Evolutionary conservation across 2,329 filamentous ascomycete genomes (phyloP), one percentile per base, ranked within the genome.

Genomic region (Scytalidium sp.): DNA sequence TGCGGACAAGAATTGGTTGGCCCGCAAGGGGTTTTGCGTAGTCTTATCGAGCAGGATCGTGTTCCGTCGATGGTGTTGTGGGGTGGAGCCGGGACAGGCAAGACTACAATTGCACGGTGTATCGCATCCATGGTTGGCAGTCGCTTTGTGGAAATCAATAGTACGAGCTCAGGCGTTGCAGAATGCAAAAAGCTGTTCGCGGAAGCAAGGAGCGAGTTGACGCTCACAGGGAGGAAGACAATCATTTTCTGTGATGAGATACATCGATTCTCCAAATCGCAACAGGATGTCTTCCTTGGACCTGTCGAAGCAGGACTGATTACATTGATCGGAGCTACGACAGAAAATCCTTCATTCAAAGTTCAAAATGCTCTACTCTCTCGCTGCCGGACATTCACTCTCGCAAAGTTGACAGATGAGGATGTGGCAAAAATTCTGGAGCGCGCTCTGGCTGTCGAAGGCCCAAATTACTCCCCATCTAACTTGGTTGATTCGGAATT

Each of bases 51-150:
- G 62, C 80, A 87, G 51, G 86, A 94, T 61, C 81, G 87, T 4
- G 84, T 97, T 25, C 93, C 94, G 0, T 96, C 90, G 13, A 96
- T 99, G 90, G 91, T 99, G 39, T 75, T 99, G 13, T 99, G 94
- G 89, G 89, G 89, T 25, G 81, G 80, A 1, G 84, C 88, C 0
- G 89, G 89, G 19, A 92, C 88, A 1, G 89, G 89, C 55, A 94
- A 94, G 74, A 94, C 89, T 2, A 94, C 94, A 1, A 97, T 99
- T 59, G 94, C 94, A 19, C 78, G 94, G 3, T 89, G 96, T 44
- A 90, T 99, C 52, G 90, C 94, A 3, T 83, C 84, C 15, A 86
- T 85, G 64, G 90, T 90, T 1, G 90, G 87, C 8, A 87, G 86
- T 48, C 82, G 93, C 11, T 97, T 97, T 67, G 85, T 97, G 56